Percentiles rank a stretch among this genome's conserved stretches.
Evolutionary conservation across 2,329 filamentous ascomycete genomes (phyloP).

Genomic region (Nothophaeocryptopus gaeumannii): DNA sequence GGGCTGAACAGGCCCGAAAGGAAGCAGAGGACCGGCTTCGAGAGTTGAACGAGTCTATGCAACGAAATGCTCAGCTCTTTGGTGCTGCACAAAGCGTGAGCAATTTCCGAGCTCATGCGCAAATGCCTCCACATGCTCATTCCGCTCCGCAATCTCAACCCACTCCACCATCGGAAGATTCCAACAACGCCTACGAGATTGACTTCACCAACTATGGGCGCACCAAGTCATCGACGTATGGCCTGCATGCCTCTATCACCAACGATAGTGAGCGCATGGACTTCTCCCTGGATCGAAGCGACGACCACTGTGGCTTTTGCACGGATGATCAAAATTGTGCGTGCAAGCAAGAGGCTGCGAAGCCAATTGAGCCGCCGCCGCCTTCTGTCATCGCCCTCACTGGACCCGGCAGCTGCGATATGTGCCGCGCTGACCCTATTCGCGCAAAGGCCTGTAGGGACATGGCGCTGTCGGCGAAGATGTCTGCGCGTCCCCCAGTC

Average conservation of each 20-base stretch:
- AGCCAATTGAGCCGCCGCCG: constrained; percentile 7
- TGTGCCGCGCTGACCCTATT: constrained; percentile 27
- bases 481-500: constrained; percentile 4
- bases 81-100: too few relatives aligned
- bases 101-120: too few relatives aligned
- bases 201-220: constrained; percentile 26
- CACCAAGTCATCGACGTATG: constrained; percentile 4
- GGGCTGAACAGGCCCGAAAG: too few relatives aligned
- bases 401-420: constrained; percentile 30
- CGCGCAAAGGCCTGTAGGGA: constrained; percentile 28
- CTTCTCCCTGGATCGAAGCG: constrained; percentile 16
- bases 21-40: too few relatives aligned
- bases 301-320: constrained; percentile 33
- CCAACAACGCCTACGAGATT: constrained; percentile 21
- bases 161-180: constrained; percentile 20
- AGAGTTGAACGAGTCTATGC: too few relatives aligned
- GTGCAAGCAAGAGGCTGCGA: constrained; percentile 22
- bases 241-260: constrained; percentile 8
- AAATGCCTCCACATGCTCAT: too few relatives aligned
- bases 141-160: not conserved
- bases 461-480: constrained; percentile 18
- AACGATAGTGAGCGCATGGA: constrained; percentile 25
- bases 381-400: constrained; percentile 5
- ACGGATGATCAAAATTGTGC: constrained; percentile 28
- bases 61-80: too few relatives aligned